Base-by-base conservation (phyloP, 345 rosid genomes). In the Raphanus raphanistrum region DNA sequence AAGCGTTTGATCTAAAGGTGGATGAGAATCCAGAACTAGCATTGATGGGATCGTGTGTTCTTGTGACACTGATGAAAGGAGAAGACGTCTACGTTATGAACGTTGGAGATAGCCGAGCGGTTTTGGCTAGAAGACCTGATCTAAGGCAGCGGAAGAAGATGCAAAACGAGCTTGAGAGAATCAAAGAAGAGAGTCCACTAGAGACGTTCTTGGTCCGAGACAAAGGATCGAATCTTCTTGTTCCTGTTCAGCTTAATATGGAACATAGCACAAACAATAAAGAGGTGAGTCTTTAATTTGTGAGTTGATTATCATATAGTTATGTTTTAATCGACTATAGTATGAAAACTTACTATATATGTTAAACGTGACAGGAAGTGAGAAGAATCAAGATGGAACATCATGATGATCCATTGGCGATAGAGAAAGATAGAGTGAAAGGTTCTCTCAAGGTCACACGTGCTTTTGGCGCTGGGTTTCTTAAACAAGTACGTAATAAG, bases 381-480 rank as follows among this genome's bases (percentile, higher is more conserved):
- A 77, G 70, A 36, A 90, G 97, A 84, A 90, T 94, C 43, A 90
- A 79, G 81, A 86, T 73, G 8, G 97, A 89, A 68, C 98, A 94
- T 76, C 87, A 84, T 6, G 97, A 89, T 75, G 98, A 94, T 80
- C 76, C 84, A 7, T 78, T 80, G 2, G 89, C 94, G 0, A 77
- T 94, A 15, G 75, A 77, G 74, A 94, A 94, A 15, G 88, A 86
- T 32, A 89, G 99, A 66, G 96, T 94, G 8, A 95, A 95, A 78
- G 98, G 99, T 63, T 88, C 87, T 57, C 77, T 95, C 84, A 95
- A 90, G 78, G 98, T 95, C 75, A 95, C 97, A 71, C 91, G 99
- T 12, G 99, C 99, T 2, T 95, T 95, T 55, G 98, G 99, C 0
- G 94, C 92, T 29, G 99, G 96, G n/a, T 92, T 91, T 84, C 96